These are phyloP conservation scores for Mycena capillaripes DNA, from an alignment of 768 basidiomycete species.

Conservation along the genomic window DNA sequence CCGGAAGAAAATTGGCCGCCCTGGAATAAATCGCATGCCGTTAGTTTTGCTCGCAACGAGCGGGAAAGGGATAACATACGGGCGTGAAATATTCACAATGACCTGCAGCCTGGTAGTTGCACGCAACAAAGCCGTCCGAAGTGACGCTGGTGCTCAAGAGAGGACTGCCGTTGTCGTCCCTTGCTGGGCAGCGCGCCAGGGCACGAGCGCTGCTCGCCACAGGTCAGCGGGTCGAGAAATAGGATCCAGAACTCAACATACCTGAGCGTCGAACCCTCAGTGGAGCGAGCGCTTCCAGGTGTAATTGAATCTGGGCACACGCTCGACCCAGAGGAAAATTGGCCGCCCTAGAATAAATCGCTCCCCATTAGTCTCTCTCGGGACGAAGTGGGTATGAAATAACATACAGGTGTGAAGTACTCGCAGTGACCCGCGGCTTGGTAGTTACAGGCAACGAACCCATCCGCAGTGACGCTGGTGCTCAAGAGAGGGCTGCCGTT, in stretches of 20 bases:
- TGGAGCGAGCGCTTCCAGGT: background rate
- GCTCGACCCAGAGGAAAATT: too few species aligned
- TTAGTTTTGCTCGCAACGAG: background rate
- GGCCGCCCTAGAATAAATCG: background rate
- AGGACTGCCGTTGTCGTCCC: background rate
- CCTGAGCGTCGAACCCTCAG: background rate
- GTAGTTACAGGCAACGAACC: background rate
- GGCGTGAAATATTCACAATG: background rate
- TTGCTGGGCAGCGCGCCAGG: background rate
- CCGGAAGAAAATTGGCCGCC: background rate
- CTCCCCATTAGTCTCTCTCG: background rate
- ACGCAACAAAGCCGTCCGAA: background rate
- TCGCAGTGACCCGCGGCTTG: background rate
- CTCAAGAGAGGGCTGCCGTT: background rate
- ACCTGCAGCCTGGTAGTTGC: background rate
- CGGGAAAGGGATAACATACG: background rate
- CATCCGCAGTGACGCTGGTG: background rate
- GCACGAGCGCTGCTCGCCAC: background rate
- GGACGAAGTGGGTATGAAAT: background rate
- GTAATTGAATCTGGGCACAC: background rate
- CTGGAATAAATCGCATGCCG: background rate
- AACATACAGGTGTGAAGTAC: background rate
- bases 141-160: background rate
- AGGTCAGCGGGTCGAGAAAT: background rate
- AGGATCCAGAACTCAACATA: background rate